These are phyloP conservation scores for Pueraria montana DNA, from an alignment of 306 rosid species.

Conservation along the genomic window DNA sequence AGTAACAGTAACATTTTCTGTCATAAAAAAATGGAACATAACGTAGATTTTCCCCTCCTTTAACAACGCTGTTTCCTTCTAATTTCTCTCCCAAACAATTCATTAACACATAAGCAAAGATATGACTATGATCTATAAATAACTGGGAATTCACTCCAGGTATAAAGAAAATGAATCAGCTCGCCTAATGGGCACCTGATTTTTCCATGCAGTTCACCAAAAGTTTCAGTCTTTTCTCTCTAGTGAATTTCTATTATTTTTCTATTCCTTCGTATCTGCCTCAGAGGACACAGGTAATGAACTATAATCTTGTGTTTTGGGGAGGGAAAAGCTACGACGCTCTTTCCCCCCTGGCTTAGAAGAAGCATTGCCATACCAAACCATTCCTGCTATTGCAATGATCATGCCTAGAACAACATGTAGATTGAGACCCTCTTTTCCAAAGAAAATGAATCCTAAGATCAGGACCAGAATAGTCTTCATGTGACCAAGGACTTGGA, in stretches of 20 bases:
- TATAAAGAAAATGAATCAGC: slow-evolving; percentile 60
- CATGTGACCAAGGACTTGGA: slow-evolving; percentile 95
- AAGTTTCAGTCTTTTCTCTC: slow-evolving; percentile 40
- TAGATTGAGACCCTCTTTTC: slow-evolving; percentile 87
- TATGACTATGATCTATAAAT: slow-evolving; percentile 52
- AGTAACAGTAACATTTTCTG: slow-evolving; percentile 46
- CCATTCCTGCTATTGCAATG: slow-evolving; percentile 79
- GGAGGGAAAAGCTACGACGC: slow-evolving; percentile 67
- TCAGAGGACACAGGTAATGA: slow-evolving; percentile 65
- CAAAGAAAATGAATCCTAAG: slow-evolving; percentile 87
- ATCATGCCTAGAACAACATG: slow-evolving; percentile 85
- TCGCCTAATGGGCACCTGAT: slow-evolving; percentile 50
- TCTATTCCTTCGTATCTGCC: slow-evolving; percentile 72
- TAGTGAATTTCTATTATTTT: slow-evolving; percentile 42
- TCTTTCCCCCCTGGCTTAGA: slow-evolving; percentile 92
- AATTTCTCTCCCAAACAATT: slow-evolving; percentile 42
- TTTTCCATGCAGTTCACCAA: slow-evolving; percentile 42
- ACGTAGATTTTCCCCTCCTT: slow-evolving; percentile 8
- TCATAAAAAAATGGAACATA: slow-evolving; percentile 46
- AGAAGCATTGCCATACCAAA: slow-evolving; percentile 95
- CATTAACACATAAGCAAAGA: slow-evolving; percentile 24
- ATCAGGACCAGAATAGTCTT: slow-evolving; percentile 84
- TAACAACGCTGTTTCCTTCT: slow-evolving; percentile 28
- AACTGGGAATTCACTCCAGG: slow-evolving; percentile 52
- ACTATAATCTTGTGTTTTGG: slow-evolving; percentile 67